Evolutionary conservation across 345 rosid species (phyloP).

Genomic region (Rhodomyrtus tomentosa): DNA sequence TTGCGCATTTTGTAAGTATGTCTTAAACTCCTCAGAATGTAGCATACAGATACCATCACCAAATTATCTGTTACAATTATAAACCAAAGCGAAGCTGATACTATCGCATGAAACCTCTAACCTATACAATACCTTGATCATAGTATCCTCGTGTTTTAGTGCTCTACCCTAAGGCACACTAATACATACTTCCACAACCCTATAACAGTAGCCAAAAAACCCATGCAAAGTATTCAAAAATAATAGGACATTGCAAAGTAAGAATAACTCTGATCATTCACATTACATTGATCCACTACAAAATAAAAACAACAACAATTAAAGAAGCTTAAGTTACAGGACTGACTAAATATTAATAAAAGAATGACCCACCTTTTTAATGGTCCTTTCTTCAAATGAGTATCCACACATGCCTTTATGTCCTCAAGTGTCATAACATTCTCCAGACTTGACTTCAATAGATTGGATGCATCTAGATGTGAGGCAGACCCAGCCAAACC

Average conservation of each 20-base stretch:
- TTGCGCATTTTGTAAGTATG: too few relatives aligned
- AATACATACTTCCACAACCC: background rate
- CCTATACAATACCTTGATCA: background rate
- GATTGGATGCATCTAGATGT: constrained; percentile 18
- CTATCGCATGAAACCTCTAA: background rate
- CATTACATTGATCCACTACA: background rate
- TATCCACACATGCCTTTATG: constrained; percentile 11
- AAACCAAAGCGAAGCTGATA: background rate
- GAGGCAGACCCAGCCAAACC: constrained; percentile 3
- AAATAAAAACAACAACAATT: background rate
- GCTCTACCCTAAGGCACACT: background rate
- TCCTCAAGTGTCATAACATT: constrained; percentile 21
- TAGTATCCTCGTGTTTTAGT: background rate
- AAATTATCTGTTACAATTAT: too few relatives aligned
- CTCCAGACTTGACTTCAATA: constrained; percentile 12
- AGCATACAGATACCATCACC: too few relatives aligned
- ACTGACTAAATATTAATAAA: background rate
- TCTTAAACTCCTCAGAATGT: too few relatives aligned
- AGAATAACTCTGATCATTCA: background rate
- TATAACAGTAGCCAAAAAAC: background rate
- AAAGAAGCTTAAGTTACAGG: background rate
- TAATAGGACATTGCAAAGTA: background rate
- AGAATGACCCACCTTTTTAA: constrained; percentile 14
- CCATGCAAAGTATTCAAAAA: background rate
- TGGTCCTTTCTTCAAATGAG: constrained; percentile 9